Evolutionary conservation across 441 rosid genomes (phyloP).

Genomic region (Kokia cookei): DNA sequence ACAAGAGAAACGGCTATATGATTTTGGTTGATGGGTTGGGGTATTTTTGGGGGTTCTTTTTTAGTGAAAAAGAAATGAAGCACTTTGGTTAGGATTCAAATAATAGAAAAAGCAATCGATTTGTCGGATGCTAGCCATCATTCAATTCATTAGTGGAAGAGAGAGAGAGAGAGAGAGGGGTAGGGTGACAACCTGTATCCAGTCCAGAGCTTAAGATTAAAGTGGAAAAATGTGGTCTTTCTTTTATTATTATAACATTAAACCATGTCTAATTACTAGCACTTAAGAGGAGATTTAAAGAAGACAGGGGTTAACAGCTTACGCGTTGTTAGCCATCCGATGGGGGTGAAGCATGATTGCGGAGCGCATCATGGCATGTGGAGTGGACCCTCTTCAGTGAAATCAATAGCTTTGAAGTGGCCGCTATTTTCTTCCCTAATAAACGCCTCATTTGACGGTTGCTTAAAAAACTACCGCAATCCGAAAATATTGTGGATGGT

Average conservation of each 20-base stretch:
- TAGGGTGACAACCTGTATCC: slow-evolving; percentile 29
- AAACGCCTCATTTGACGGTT: too few relatives aligned
- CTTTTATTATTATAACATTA: neutral
- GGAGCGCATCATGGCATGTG: too few relatives aligned
- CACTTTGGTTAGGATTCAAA: neutral
- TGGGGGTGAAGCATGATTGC: too few relatives aligned
- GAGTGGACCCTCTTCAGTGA: too few relatives aligned
- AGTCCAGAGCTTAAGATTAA: slow-evolving; percentile 13
- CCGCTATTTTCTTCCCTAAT: too few relatives aligned
- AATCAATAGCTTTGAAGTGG: too few relatives aligned
- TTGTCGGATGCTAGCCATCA: slow-evolving; percentile 32
- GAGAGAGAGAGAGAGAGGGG: neutral
- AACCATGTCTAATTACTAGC: too few relatives aligned
- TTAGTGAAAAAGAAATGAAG: neutral
- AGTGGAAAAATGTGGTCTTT: neutral
- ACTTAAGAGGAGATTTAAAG: too few relatives aligned
- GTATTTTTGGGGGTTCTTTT: slow-evolving; percentile 19
- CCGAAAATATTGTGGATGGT: too few relatives aligned
- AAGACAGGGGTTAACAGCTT: too few relatives aligned
- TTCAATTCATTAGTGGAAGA: slow-evolving; percentile 12
- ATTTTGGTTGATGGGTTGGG: slow-evolving; percentile 19
- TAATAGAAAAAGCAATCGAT: neutral
- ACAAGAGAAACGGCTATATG: slow-evolving; percentile 4
- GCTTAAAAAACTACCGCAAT: too few relatives aligned
- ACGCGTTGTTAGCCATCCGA: too few relatives aligned